phyloP scores from a whole-genome alignment of 495 filamentous ascomycete species.

The Lasiosphaeria ovina region DNA sequence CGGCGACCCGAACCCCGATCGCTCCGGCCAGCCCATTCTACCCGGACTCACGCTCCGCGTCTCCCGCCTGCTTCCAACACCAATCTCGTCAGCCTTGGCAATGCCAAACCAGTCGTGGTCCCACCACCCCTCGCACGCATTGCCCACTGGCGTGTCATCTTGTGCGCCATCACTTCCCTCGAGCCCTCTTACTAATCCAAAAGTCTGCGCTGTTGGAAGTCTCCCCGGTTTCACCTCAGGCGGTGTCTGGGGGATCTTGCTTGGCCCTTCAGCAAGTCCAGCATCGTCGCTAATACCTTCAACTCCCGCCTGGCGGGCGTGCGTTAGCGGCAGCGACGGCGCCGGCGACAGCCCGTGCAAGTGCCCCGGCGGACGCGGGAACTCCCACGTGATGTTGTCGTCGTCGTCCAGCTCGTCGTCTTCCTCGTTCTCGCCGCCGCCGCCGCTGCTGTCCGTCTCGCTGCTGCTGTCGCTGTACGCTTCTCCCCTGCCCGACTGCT shows the following conservation, averaged over 20 bases:
- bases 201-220: not conserved
- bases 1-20: no score
- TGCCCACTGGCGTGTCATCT: no score
- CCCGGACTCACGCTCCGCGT: no score
- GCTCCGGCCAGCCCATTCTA: no score
- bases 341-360: not conserved
- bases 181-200: not conserved
- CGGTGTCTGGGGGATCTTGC: not conserved
- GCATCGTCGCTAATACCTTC: not conserved
- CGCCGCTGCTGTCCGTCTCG: not conserved
- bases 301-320: not conserved
- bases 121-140: no score
- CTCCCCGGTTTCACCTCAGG: not conserved
- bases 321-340: not conserved
- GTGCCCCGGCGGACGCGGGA: not conserved
- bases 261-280: not conserved
- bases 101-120: no score
- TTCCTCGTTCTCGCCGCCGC: not conserved
- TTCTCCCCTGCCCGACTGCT: not conserved
- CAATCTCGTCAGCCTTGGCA: no score
- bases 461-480: not conserved
- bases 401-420: slow-evolving; percentile 3
- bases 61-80: no score
- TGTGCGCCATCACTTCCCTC: no score
- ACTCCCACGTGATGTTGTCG: slow-evolving; percentile 15